Evolutionary conservation across 1,284 basidiomycete species (phyloP).

Genomic region (Leccinum pachyderme): DNA sequence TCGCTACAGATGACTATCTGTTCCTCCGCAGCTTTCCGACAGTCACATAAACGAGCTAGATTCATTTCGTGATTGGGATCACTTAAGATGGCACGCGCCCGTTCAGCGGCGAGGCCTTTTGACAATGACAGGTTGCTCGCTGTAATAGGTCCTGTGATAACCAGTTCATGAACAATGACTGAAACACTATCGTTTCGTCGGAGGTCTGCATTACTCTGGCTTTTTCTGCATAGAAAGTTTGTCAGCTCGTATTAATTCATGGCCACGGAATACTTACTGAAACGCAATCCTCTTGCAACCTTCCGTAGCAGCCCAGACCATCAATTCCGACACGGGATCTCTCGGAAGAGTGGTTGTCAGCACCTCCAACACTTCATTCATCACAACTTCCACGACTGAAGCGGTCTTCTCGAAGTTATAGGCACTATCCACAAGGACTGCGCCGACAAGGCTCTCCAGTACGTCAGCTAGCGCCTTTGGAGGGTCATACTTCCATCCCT

Average conservation of each 20-base stretch:
- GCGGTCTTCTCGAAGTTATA: slow-evolving; percentile 68
- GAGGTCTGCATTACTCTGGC: slow-evolving; percentile 42
- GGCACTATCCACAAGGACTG: slow-evolving; percentile 76
- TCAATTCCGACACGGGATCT: slow-evolving; percentile 67
- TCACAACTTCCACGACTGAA: slow-evolving; percentile 55
- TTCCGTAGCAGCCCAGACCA: slow-evolving; percentile 56
- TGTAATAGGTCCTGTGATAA: slow-evolving; percentile 57
- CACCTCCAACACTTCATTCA: slow-evolving; percentile 59
- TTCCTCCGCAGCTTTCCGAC: slow-evolving; percentile 32
- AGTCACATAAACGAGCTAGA: slow-evolving; percentile 54
- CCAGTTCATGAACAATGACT: slow-evolving; percentile 56
- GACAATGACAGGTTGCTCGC: slow-evolving; percentile 55
- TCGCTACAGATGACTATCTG: slow-evolving; percentile 19
- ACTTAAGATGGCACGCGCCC: slow-evolving; percentile 50
- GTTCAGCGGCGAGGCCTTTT: slow-evolving; percentile 63
- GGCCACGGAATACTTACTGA: slow-evolving; percentile 35
- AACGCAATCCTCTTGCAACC: slow-evolving; percentile 55
- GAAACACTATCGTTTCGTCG: slow-evolving; percentile 49
- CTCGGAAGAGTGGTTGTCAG: slow-evolving; percentile 56
- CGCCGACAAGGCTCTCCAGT: slow-evolving; percentile 82
- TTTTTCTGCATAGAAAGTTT: slow-evolving; percentile 40
- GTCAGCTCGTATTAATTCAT: slow-evolving; percentile 13
- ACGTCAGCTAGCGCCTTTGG: slow-evolving; percentile 78
- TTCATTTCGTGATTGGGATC: slow-evolving; percentile 44
- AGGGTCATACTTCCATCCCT: slow-evolving; percentile 79